Conservation (phyloP, 805 yeast species). For the Starmerella sp. region DNA sequence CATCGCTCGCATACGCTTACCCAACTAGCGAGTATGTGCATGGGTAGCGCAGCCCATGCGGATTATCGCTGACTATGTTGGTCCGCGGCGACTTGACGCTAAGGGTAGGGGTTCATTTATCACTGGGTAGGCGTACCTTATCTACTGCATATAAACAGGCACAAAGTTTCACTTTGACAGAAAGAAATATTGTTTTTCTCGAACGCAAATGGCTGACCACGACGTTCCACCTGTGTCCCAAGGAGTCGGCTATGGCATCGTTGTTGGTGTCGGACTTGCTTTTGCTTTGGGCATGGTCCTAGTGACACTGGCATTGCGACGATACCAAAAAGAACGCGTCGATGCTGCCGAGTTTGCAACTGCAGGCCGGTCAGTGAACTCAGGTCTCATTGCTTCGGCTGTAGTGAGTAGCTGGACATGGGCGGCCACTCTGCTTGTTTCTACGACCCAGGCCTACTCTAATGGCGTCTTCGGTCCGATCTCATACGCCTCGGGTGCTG, state of each 20-base stretch:
- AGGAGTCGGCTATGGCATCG: constrained; percentile 79
- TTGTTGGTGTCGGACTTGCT: constrained; percentile 70
- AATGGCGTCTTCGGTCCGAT: constrained; percentile 73
- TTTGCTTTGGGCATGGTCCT: constrained; percentile 63
- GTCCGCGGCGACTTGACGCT: neutral
- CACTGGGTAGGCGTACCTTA: neutral
- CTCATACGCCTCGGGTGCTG: constrained; percentile 85
- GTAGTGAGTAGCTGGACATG: constrained; percentile 93
- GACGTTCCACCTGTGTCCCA: constrained; percentile 40
- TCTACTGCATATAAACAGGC: neutral
- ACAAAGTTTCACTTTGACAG: neutral
- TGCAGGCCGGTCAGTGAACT: constrained; percentile 79
- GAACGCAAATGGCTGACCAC: neutral
- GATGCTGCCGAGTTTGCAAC: constrained; percentile 92
- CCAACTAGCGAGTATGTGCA: neutral
- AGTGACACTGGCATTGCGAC: constrained; percentile 55
- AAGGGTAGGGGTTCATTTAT: neutral
- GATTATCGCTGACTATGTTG: constrained; percentile 10
- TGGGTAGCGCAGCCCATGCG: constrained; percentile 7
- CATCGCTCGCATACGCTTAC: no score
- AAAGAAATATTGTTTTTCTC: neutral
- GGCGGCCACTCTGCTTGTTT: constrained; percentile 69
- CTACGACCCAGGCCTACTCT: constrained; percentile 66
- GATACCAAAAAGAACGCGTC: constrained; percentile 76
- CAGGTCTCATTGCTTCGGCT: constrained; percentile 77